These are phyloP conservation scores for Novymonas esmeraldas DNA, from an alignment of 208 protist genomes.

Conservation along the genomic window DNA sequence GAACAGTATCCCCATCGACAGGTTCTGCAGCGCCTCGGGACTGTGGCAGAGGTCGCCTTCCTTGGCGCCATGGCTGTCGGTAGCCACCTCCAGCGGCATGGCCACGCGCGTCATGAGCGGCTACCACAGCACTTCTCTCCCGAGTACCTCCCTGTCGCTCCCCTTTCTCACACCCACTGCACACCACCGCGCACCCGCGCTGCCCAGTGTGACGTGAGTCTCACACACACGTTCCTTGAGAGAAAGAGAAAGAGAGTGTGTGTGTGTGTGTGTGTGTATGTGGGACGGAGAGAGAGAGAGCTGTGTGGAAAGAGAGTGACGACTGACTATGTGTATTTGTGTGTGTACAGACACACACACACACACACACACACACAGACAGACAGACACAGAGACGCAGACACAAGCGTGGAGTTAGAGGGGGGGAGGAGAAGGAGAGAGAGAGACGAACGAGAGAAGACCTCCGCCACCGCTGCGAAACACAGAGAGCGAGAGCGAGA, in stretches of 20 bases:
- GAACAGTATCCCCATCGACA: slow-evolving; percentile 64
- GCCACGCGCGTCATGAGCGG: neutral
- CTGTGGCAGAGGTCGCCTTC: neutral
- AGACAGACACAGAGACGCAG: neutral
- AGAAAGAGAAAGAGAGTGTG: neutral
- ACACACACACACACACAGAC: neutral
- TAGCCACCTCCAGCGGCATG: neutral
- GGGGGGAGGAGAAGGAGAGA: neutral
- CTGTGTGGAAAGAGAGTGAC: too few relatives aligned
- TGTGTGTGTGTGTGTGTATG: too few relatives aligned
- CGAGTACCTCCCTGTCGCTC: too few relatives aligned
- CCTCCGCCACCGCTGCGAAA: too few relatives aligned
- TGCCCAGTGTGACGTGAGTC: neutral
- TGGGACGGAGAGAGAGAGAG: too few relatives aligned
- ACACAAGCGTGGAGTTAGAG: neutral
- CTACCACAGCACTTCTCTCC: neutral
- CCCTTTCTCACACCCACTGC: too few relatives aligned
- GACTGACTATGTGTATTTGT: too few relatives aligned
- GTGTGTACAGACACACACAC: neutral
- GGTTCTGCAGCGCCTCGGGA: slow-evolving; percentile 16
- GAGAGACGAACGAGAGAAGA: too few relatives aligned
- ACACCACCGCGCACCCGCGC: too few relatives aligned
- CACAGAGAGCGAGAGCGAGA: neutral
- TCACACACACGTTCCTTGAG: neutral
- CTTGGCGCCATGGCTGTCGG: neutral